A percentile compares a stretch with the other conserved stretches of the same genome.
These are phyloP conservation scores for Avena eriantha DNA, from an alignment of 176 grass and related monocot species.

Conservation along the genomic window DNA sequence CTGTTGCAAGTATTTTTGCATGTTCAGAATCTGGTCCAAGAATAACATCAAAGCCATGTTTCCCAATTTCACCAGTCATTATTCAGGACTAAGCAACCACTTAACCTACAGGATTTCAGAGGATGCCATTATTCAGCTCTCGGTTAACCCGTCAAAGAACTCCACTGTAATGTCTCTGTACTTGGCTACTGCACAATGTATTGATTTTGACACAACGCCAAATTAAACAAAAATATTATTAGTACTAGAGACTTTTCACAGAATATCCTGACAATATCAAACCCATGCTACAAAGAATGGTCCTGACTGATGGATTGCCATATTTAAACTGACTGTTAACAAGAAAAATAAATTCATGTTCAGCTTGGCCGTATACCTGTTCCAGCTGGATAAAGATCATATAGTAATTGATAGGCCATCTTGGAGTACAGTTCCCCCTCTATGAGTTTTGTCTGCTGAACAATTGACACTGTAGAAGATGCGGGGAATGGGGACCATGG, in stretches of 20 bases:
- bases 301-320: neutral
- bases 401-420: slow-evolving; percentile 7
- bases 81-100: slow-evolving; percentile 35
- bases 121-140: slow-evolving; percentile 25
- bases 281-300: slow-evolving; percentile 1
- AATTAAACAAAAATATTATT: slow-evolving; percentile 26
- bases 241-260: neutral
- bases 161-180: neutral
- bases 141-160: slow-evolving; percentile 23
- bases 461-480: slow-evolving; percentile 5
- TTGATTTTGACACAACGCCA: slow-evolving; percentile 29
- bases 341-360: slow-evolving; percentile 24
- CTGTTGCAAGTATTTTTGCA: slow-evolving; percentile 4
- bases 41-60: no score
- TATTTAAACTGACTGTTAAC: slow-evolving; percentile 2
- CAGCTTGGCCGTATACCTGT: slow-evolving; percentile 27
- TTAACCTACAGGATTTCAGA: slow-evolving; percentile 28
- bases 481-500: neutral
- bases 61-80: neutral
- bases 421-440: neutral
- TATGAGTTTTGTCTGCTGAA: neutral
- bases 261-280: slow-evolving; percentile 39
- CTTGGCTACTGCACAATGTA: slow-evolving; percentile 8
- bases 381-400: slow-evolving; percentile 30
- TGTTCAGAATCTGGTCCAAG: slow-evolving; percentile 11